These are phyloP conservation scores for Starmerella sirachaensis DNA, from an alignment of 805 yeast genomes.

Conservation along the genomic window DNA sequence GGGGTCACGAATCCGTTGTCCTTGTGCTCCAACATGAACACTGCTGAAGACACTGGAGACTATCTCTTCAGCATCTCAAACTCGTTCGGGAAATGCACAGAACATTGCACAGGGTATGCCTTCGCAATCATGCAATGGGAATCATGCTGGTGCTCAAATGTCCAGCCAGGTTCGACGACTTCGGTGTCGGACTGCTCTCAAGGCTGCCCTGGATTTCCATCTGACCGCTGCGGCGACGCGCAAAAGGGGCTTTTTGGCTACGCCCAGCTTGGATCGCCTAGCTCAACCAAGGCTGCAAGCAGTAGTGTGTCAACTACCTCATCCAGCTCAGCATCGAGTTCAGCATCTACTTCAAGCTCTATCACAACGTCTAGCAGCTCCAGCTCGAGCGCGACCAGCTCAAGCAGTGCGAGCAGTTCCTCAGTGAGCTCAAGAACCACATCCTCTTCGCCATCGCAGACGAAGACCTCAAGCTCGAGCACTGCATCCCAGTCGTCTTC, in stretches of 20 bases:
- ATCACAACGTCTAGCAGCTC: too few relatives aligned
- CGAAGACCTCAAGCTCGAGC: slow-evolving; percentile 2
- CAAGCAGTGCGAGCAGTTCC: slow-evolving; percentile 5
- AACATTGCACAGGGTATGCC: slow-evolving; percentile 37
- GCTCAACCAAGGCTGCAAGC: slow-evolving; percentile 24
- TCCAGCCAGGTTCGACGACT: slow-evolving; percentile 36
- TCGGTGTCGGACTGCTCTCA: slow-evolving; percentile 28
- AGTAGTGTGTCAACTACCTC: too few relatives aligned
- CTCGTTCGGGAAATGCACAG: slow-evolving; percentile 43
- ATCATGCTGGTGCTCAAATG: slow-evolving; percentile 52
- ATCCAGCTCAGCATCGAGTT: too few relatives aligned
- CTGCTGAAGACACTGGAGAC: slow-evolving; percentile 26
- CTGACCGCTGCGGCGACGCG: slow-evolving; percentile 35
- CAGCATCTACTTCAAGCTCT: slow-evolving; percentile 14
- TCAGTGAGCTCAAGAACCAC: slow-evolving; percentile 3
- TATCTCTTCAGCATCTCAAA: slow-evolving; percentile 25
- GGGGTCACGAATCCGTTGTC: slow-evolving; percentile 19
- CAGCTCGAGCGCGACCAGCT: slow-evolving; percentile 15
- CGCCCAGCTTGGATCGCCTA: slow-evolving; percentile 32
- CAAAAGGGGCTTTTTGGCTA: slow-evolving; percentile 42
- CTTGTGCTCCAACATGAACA: slow-evolving; percentile 33
- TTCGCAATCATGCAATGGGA: slow-evolving; percentile 43
- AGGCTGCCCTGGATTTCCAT: slow-evolving; percentile 37
- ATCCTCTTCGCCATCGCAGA: neutral
- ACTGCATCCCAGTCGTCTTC: slow-evolving; percentile 11